phyloP scores from a whole-genome alignment of 1,284 basidiomycete genomes.

The Ganoderma meredithae region DNA sequence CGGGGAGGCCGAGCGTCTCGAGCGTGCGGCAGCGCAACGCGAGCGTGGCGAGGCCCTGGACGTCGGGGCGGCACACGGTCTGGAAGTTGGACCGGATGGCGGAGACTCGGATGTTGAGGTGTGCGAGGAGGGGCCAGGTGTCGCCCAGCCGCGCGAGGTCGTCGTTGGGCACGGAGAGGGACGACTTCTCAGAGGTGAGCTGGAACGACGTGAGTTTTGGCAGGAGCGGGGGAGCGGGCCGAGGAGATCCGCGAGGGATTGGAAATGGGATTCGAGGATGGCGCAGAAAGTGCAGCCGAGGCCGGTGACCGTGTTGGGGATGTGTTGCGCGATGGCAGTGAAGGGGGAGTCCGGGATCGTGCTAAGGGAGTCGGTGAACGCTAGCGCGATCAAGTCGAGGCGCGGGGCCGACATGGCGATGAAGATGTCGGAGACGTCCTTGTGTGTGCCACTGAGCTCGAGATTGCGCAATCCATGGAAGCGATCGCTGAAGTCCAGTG shows the following conservation, averaged over 20 bases:
- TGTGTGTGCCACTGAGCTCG: conserved; percentile 3
- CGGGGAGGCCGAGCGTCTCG: not conserved
- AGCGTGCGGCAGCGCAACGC: not conserved
- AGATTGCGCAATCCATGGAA: not conserved
- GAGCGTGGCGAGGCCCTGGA: not conserved
- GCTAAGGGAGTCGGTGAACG: not conserved
- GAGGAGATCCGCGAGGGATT: not conserved
- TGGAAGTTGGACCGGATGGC: not conserved
- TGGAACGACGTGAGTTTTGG: not conserved
- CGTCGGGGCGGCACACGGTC: not conserved
- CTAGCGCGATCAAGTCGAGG: not conserved
- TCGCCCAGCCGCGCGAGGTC: not conserved
- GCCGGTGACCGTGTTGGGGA: not conserved
- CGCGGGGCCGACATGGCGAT: not conserved
- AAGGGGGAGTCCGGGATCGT: not conserved
- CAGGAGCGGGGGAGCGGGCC: not conserved
- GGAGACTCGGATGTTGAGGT: not conserved
- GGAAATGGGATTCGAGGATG: not conserved
- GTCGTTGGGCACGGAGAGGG: not conserved
- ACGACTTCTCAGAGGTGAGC: not conserved
- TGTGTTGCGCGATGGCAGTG: not conserved
- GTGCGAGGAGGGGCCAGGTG: not conserved
- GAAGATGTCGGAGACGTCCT: not conserved
- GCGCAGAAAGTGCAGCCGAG: not conserved
- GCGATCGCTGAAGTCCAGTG: not conserved